A percentile compares a stretch with the other conserved stretches of the same genome.
These are phyloP conservation scores for Gnetum montanum DNA, from an alignment of 75 land plant genomes.

Conservation along the genomic window DNA sequence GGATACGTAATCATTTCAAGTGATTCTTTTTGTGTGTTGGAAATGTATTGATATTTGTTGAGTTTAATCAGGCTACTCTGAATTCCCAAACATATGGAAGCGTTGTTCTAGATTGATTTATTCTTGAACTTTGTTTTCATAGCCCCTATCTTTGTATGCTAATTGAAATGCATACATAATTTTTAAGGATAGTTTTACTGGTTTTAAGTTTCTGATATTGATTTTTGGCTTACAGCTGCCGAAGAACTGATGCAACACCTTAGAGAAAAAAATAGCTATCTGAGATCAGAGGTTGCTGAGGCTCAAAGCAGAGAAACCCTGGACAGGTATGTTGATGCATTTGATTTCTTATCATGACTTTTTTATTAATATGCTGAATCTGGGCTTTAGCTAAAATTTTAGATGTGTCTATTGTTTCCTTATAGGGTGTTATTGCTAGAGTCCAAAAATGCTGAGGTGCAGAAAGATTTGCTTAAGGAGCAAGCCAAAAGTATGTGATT, in stretches of 20 bases:
- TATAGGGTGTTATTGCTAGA: constrained; percentile 2
- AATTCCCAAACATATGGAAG: no score
- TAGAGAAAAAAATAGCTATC: background rate
- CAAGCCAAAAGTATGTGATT: constrained; percentile 5
- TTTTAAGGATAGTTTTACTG: no score
- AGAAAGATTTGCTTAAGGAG: background rate
- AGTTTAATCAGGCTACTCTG: no score
- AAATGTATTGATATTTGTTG: no score
- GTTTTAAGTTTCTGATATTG: background rate
- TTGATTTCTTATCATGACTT: no score
- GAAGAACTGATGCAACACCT: constrained; percentile 5
- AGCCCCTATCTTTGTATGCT: no score
- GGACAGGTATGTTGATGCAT: background rate
- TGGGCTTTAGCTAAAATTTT: background rate
- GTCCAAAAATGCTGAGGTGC: constrained; percentile 6
- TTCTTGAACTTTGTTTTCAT: no score
- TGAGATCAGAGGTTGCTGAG: constrained; percentile 2
- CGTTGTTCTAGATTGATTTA: no score
- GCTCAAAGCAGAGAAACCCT: background rate
- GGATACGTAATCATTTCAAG: no score
- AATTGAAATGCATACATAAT: no score
- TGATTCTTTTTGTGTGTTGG: no score
- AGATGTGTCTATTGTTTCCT: background rate
- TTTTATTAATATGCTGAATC: background rate
- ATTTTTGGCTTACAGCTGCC: constrained; percentile 1